These are phyloP conservation scores for Lentinula lateritia DNA, from an alignment of 768 basidiomycete species.

Conservation along the genomic window DNA sequence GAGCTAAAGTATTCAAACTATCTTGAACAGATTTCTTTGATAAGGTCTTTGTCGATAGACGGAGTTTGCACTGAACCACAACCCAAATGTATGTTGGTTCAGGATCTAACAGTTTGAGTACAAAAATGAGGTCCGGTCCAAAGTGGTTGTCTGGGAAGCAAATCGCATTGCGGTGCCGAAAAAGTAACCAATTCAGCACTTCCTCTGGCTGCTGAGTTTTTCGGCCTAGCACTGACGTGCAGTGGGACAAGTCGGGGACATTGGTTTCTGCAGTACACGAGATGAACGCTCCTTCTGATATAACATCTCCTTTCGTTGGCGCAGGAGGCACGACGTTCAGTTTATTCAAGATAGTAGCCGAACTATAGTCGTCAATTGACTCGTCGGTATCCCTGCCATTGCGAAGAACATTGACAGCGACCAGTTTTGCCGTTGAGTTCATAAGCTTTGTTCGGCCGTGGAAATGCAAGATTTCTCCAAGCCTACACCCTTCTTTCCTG, in stretches of 20 bases:
- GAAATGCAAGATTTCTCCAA: conserved; percentile 2
- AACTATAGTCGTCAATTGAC: background rate
- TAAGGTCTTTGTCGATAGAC: background rate
- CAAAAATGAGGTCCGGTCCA: conserved; percentile 40
- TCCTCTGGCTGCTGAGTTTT: conserved; percentile 29
- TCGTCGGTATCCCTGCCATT: background rate
- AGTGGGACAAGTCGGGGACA: conserved; percentile 23
- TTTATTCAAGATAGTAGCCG: conserved; percentile 20
- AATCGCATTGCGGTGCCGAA: conserved; percentile 24
- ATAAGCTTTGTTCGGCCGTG: background rate
- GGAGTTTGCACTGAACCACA: conserved; percentile 48
- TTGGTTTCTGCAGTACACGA: conserved; percentile 15
- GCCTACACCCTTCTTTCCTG: background rate
- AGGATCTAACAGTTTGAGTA: conserved; percentile 21
- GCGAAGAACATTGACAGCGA: background rate
- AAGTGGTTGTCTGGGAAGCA: conserved; percentile 35
- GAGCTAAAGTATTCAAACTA: background rate
- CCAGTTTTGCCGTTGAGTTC: background rate
- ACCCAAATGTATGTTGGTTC: conserved; percentile 35
- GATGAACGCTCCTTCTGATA: conserved; percentile 11
- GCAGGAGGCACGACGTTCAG: conserved; percentile 15
- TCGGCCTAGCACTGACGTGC: conserved; percentile 31
- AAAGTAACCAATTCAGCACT: conserved; percentile 30
- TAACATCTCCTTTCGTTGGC: conserved; percentile 16
- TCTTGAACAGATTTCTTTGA: background rate